Conservation (phyloP, 768 basidiomycete species). For the Strobilomyces dryophilus region DNA sequence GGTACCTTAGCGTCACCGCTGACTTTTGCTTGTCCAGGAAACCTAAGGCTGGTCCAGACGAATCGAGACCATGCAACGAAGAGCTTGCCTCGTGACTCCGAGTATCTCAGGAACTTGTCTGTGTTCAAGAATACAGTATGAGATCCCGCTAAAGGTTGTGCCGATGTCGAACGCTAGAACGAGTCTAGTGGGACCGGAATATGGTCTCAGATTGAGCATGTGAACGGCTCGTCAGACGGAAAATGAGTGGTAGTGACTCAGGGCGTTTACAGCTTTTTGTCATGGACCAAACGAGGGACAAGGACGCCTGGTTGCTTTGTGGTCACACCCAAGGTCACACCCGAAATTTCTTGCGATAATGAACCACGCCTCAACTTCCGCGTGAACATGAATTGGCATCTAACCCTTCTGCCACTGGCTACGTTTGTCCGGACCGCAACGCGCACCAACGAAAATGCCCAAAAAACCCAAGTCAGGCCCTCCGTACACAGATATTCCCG, state of each 20-base stretch:
- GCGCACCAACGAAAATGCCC: constrained; percentile 14
- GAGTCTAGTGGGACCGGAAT: constrained; percentile 24
- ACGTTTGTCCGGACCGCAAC: neutral
- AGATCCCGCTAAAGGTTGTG: too few species aligned
- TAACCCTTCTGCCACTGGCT: constrained; percentile 2
- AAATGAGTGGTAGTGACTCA: too few species aligned
- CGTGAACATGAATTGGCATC: neutral
- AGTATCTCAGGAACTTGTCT: too few species aligned
- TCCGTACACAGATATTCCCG: constrained; percentile 22
- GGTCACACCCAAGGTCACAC: neutral
- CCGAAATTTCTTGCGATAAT: neutral
- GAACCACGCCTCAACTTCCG: neutral
- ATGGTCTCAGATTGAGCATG: neutral
- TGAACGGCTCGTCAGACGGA: too few species aligned
- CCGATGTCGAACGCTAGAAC: constrained; percentile 46
- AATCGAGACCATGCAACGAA: constrained; percentile 14
- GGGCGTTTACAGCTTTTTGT: too few species aligned
- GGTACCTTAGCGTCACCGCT: neutral
- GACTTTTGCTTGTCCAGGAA: neutral
- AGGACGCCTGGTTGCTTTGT: too few species aligned
- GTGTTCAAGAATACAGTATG: too few species aligned
- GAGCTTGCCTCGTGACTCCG: too few species aligned
- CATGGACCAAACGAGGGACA: too few species aligned
- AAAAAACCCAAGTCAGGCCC: constrained; percentile 23
- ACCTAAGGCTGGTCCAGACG: constrained; percentile 26